Conservation (phyloP, 139 green algal genomes). For the Coelastrella sp. region DNA sequence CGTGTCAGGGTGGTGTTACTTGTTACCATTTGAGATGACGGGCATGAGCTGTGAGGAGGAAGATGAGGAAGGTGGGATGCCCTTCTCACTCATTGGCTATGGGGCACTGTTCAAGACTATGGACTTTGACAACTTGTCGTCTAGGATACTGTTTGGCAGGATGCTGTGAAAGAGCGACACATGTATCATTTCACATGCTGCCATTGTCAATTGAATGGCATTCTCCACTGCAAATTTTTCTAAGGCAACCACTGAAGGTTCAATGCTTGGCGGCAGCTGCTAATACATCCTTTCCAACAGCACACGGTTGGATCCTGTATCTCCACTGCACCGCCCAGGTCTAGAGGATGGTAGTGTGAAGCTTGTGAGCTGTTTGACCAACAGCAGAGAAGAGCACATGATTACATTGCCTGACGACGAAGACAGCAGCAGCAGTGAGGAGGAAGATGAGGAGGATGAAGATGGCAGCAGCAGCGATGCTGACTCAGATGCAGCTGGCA, state of each 20-base stretch:
- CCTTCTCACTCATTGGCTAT: background rate
- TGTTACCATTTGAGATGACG: constrained; percentile 44
- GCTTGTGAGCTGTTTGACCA: constrained; percentile 58
- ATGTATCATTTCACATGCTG: too few relatives aligned
- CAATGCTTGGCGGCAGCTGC: background rate
- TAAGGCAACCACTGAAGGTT: too few relatives aligned
- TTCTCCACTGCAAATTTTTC: too few relatives aligned
- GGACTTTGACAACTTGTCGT: too few relatives aligned
- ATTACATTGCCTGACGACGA: constrained; percentile 38
- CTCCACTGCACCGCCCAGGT: background rate
- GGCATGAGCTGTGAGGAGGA: constrained; percentile 46
- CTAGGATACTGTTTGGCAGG: too few relatives aligned
- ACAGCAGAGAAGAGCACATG: constrained; percentile 60
- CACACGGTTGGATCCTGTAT: background rate
- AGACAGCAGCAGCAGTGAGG: background rate
- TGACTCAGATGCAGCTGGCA: constrained; percentile 2
- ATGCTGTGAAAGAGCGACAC: too few relatives aligned
- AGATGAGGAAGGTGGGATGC: constrained; percentile 6
- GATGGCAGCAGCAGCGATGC: background rate
- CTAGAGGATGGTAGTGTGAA: constrained; percentile 44
- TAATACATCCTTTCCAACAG: background rate
- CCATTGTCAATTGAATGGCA: too few relatives aligned
- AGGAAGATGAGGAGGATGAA: constrained; percentile 31
- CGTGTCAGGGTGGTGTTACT: constrained; percentile 32
- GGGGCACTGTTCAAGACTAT: too few relatives aligned